Evolutionary conservation across 306 rosid species (phyloP).

Genomic region (Benincasa hispida): DNA sequence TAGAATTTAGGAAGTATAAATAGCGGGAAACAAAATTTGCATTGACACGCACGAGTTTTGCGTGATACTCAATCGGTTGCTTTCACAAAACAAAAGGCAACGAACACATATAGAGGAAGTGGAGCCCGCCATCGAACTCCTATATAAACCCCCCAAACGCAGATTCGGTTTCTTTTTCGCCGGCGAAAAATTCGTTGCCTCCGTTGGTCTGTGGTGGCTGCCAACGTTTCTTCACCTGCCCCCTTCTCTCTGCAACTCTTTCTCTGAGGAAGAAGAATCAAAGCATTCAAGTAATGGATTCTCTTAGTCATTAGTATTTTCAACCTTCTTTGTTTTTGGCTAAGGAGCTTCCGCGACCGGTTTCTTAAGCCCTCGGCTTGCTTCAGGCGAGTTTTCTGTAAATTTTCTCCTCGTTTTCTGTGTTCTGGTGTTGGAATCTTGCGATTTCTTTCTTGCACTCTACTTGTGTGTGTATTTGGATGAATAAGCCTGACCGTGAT

Average conservation of each 20-base stretch:
- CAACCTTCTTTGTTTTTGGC: background rate
- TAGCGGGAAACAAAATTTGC: background rate
- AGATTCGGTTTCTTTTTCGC: accelerated
- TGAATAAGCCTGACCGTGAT: background rate
- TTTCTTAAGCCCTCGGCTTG: background rate
- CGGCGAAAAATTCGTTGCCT: background rate
- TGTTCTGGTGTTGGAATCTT: background rate
- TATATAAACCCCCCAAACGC: background rate
- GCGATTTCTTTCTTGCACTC: background rate
- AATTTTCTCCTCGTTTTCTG: background rate
- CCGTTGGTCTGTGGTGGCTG: background rate
- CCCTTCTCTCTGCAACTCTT: background rate
- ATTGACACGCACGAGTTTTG: background rate
- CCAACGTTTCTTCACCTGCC: background rate
- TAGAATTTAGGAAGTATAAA: no score
- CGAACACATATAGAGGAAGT: background rate
- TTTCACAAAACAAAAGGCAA: background rate
- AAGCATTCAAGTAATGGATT: background rate
- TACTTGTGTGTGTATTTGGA: background rate
- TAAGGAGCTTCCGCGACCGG: background rate
- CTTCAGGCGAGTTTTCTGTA: background rate
- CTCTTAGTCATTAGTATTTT: background rate
- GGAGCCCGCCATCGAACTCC: background rate
- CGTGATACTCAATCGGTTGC: background rate
- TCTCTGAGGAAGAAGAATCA: background rate